These are phyloP conservation scores for Hyaloperonospora brassicae DNA, from an alignment of 352 stramenopile species.

Conservation along the genomic window DNA sequence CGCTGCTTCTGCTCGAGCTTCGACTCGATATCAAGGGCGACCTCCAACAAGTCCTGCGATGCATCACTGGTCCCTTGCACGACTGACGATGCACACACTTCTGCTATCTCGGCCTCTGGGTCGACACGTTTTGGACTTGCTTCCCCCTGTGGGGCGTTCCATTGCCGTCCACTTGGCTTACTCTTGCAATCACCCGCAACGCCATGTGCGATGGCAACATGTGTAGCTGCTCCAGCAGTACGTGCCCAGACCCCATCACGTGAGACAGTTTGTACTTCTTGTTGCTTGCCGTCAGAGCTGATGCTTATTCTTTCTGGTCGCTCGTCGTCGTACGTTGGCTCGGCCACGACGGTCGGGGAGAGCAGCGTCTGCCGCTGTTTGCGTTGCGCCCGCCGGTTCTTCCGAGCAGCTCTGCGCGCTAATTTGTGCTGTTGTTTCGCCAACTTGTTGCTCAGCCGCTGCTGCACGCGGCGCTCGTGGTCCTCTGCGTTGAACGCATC, in stretches of 20 bases:
- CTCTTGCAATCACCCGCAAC: slow-evolving; percentile 13
- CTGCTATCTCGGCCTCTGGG: slow-evolving; percentile 7
- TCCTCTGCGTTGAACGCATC: slow-evolving; percentile 16
- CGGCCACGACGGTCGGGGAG: slow-evolving; percentile 16
- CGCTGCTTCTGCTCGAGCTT: slow-evolving; percentile 30
- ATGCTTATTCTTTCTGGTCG: slow-evolving; percentile 7
- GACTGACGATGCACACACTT: slow-evolving; percentile 7
- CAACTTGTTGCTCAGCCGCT: slow-evolving; percentile 28
- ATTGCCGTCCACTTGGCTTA: slow-evolving; percentile 14
- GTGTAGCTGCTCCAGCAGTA: background rate
- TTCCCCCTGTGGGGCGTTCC: slow-evolving; percentile 8
- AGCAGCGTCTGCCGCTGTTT: slow-evolving; percentile 17
- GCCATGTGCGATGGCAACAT: slow-evolving; percentile 17
- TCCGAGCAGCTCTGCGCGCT: slow-evolving; percentile 19
- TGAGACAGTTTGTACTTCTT: slow-evolving; percentile 4
- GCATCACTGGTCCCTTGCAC: slow-evolving; percentile 3
- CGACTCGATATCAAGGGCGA: slow-evolving; percentile 18
- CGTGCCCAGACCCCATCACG: slow-evolving; percentile 11
- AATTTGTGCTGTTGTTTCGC: slow-evolving; percentile 30
- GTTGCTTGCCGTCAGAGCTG: slow-evolving; percentile 2
- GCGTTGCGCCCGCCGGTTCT: slow-evolving; percentile 21
- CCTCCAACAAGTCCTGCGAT: slow-evolving; percentile 8
- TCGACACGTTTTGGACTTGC: slow-evolving; percentile 22
- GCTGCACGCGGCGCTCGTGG: slow-evolving; percentile 18
- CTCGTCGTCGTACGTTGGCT: slow-evolving; percentile 17